Conservation (phyloP, 2,329 filamentous ascomycete genomes). For the Neopestalotiopsis clavispora region DNA sequence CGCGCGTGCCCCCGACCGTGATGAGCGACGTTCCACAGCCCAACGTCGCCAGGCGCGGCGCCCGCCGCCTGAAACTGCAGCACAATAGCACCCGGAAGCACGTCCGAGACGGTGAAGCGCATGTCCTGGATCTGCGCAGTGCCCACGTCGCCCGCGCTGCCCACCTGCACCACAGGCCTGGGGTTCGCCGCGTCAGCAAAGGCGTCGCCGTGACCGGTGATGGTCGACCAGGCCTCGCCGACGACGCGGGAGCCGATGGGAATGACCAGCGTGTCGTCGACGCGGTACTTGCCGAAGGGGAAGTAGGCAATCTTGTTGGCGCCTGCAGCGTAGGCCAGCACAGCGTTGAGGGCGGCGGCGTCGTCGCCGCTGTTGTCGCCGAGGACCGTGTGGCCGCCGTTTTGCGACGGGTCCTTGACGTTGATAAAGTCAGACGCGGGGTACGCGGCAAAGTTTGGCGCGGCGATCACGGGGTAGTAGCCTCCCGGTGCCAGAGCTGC, state of each 20-base stretch:
- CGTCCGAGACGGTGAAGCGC: slow-evolving; percentile 65
- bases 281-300: slow-evolving; percentile 59
- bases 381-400: slow-evolving; percentile 39
- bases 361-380: slow-evolving; percentile 47
- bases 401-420: slow-evolving; percentile 45
- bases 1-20: slow-evolving; percentile 43
- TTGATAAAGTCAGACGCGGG: slow-evolving; percentile 43
- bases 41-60: slow-evolving; percentile 35
- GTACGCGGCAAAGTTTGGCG: slow-evolving; percentile 44
- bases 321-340: slow-evolving; percentile 42
- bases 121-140: slow-evolving; percentile 68
- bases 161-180: slow-evolving; percentile 62
- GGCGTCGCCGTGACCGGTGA: slow-evolving; percentile 54
- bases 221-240: slow-evolving; percentile 57
- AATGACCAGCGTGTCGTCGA: slow-evolving; percentile 55
- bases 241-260: slow-evolving; percentile 55
- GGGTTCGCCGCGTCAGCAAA: slow-evolving; percentile 58
- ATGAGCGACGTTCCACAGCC: slow-evolving; percentile 41
- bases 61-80: slow-evolving; percentile 50
- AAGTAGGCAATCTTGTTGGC: slow-evolving; percentile 55
- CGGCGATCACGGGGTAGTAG: slow-evolving; percentile 39
- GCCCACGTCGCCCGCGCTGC: slow-evolving; percentile 61
- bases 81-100: slow-evolving; percentile 64
- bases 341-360: slow-evolving; percentile 40
- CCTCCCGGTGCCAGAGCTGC: slow-evolving; percentile 42